A percentile compares a stretch with the other conserved stretches of the same genome.
These are phyloP conservation scores for Boletus subluridellus DNA, from an alignment of 1,284 basidiomycete genomes.

Conservation along the genomic window DNA sequence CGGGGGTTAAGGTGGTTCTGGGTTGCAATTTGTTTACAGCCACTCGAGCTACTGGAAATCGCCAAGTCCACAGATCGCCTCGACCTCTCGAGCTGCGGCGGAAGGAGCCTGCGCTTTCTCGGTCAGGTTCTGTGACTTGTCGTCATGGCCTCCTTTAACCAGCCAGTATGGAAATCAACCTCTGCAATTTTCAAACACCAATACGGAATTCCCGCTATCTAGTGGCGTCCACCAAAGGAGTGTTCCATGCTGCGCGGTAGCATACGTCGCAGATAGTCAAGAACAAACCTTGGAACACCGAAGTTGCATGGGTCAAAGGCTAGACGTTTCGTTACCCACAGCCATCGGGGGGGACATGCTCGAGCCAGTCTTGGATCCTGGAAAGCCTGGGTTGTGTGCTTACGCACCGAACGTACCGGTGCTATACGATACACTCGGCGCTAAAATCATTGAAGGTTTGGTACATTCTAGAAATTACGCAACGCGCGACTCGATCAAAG, in stretches of 20 bases:
- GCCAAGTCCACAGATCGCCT: too few species aligned
- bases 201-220: constrained; percentile 27
- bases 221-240: constrained; percentile 24
- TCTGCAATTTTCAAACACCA: constrained; percentile 23
- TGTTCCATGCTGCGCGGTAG: constrained; percentile 27
- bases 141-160: constrained; percentile 18
- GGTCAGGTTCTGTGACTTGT: constrained; percentile 27
- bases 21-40: too few species aligned
- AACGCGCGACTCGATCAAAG: constrained; percentile 29
- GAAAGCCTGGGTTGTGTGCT: constrained; percentile 22
- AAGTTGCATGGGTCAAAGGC: constrained; percentile 33
- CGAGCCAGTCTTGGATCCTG: too few species aligned
- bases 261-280: constrained; percentile 9
- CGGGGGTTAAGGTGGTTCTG: too few species aligned
- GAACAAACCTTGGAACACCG: constrained; percentile 13
- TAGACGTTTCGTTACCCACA: constrained; percentile 13
- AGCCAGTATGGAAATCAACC: constrained; percentile 9
- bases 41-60: too few species aligned
- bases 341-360: neutral
- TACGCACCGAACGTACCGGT: too few species aligned
- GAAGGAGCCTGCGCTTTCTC: neutral
- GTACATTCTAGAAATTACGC: constrained; percentile 15
- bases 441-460: constrained; percentile 8
- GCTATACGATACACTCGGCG: constrained; percentile 19
- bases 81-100: too few species aligned